Evolutionary conservation across 2,329 filamentous ascomycete species (phyloP).

Genomic region (Simplicillium sp.): DNA sequence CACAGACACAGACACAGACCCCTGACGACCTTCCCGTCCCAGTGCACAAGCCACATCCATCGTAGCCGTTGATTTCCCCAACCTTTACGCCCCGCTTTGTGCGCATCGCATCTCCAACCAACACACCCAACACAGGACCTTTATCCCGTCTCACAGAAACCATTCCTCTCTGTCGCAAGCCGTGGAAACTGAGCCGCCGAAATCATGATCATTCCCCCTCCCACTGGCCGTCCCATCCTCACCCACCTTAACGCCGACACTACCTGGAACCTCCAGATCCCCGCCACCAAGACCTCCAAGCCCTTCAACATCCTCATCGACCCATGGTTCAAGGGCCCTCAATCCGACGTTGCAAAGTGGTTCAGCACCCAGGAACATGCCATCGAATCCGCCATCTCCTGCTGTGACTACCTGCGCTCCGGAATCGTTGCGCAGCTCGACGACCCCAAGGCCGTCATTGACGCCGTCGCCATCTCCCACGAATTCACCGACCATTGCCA

Average conservation of each 20-base stretch:
- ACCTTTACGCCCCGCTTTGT: too few relatives aligned
- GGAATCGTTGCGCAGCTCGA: conserved; percentile 39
- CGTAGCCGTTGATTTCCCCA: too few relatives aligned
- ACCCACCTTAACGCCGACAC: conserved; percentile 60
- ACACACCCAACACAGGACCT: too few relatives aligned
- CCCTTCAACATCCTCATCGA: conserved; percentile 55
- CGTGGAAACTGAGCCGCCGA: conserved; percentile 9
- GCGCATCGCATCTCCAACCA: too few relatives aligned
- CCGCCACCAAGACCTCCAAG: conserved; percentile 37
- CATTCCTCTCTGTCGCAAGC: conserved; percentile 7
- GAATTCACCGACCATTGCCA: conserved; percentile 65
- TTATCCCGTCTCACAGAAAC: not conserved
- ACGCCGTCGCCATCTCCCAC: conserved; percentile 51
- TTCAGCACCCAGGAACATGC: conserved; percentile 58
- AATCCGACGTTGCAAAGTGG: conserved; percentile 54
- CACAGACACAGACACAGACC: too few relatives aligned
- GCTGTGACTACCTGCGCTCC: too few relatives aligned
- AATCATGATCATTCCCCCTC: conserved; percentile 6
- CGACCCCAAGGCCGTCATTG: conserved; percentile 47
- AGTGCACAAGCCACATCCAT: too few relatives aligned
- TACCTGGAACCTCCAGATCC: conserved; percentile 57
- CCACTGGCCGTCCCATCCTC: conserved; percentile 30
- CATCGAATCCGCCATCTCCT: conserved; percentile 25
- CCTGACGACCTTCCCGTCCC: too few relatives aligned
- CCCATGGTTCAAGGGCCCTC: conserved; percentile 54